Evolutionary conservation across 371 early-diverging fungal species (phyloP), one percentile per base, ranked within the genome.

Genomic region (Parasitella parasitica): DNA sequence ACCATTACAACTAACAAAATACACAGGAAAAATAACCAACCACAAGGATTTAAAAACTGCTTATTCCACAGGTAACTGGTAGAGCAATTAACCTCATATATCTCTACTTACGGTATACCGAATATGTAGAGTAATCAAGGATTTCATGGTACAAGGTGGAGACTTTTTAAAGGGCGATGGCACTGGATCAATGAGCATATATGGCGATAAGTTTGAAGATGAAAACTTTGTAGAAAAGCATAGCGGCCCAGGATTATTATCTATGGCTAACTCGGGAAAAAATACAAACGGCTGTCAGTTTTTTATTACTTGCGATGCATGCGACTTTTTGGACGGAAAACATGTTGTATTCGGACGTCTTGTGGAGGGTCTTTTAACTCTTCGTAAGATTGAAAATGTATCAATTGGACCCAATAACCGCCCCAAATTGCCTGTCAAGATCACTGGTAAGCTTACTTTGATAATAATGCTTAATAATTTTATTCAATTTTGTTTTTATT

Each of bases 91-190:
- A 24, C 46, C n/a, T 46, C 24, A 46, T 16, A 8, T 1, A n/a
- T 26, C 1, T 11, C 22, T 9, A 9, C 16, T 12, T 4, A 18
- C 46, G 50, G n/a, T 52, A 26, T 20, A 41, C 3, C 18, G 16
- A 41, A 12, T 11, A 13, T 38, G 51, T 75, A 87, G 87, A 73
- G 91, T 96, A 27, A 96, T 96, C 69, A 93, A 94, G 76, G 91
- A 94, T 51, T 99, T 99, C 77, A 99, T 99, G 97, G 88, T 98
- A 5, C 99, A 99, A 72, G 99, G 99, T 30, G 99, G 99, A 18
- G 99, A 99, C 74, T 96, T 99, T 62, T 48, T 48, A 41, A 63
- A 56, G 12, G 92, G 91, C 20, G 97, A 99, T 79, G 99, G 99
- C 39, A 97, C 99, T 7, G 99, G 99, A 41, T 89, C 92, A 7